Percentiles rank a stretch among this genome's conserved stretches.
Conservation (phyloP, 192 early-diverging fungal genomes). For the Podila verticillata region DNA sequence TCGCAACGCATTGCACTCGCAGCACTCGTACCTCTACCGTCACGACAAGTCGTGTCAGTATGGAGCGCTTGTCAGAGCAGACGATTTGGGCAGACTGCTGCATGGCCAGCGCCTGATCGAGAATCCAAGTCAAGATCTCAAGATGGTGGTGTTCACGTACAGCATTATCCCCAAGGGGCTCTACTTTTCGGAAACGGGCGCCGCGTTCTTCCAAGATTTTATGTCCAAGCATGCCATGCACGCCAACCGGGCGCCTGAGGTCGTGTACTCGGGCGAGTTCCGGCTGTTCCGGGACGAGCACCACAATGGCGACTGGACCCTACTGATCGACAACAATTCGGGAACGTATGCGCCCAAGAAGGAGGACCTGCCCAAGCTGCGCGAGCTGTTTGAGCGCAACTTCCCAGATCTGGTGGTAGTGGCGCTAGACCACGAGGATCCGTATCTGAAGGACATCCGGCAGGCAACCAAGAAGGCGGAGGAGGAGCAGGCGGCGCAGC, state of each 20-base stretch:
- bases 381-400: slow-evolving; percentile 31
- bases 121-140: slow-evolving; percentile 27
- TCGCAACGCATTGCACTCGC: slow-evolving; percentile 33
- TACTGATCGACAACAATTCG: slow-evolving; percentile 49
- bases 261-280: slow-evolving; percentile 46
- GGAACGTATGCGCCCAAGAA: slow-evolving; percentile 43
- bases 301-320: slow-evolving; percentile 28
- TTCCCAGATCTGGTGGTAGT: slow-evolving; percentile 31
- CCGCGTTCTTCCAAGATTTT: slow-evolving; percentile 49
- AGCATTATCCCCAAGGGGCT: slow-evolving; percentile 43
- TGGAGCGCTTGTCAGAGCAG: slow-evolving; percentile 8
- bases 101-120: slow-evolving; percentile 30
- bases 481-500: slow-evolving; percentile 7
- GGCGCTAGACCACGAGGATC: slow-evolving; percentile 34
- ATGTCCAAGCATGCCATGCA: slow-evolving; percentile 55
- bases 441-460: slow-evolving; percentile 33
- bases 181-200: slow-evolving; percentile 46
- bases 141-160: slow-evolving; percentile 42
- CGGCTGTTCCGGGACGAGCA: slow-evolving; percentile 27
- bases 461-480: slow-evolving; percentile 33
- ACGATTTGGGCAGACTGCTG: slow-evolving; percentile 26
- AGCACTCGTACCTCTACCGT: slow-evolving; percentile 47
- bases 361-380: slow-evolving; percentile 23
- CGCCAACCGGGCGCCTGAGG: slow-evolving; percentile 40
- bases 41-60: slow-evolving; percentile 24